phyloP scores from a whole-genome alignment of 192 early-diverging fungal species.

The Linnemannia exigua region DNA sequence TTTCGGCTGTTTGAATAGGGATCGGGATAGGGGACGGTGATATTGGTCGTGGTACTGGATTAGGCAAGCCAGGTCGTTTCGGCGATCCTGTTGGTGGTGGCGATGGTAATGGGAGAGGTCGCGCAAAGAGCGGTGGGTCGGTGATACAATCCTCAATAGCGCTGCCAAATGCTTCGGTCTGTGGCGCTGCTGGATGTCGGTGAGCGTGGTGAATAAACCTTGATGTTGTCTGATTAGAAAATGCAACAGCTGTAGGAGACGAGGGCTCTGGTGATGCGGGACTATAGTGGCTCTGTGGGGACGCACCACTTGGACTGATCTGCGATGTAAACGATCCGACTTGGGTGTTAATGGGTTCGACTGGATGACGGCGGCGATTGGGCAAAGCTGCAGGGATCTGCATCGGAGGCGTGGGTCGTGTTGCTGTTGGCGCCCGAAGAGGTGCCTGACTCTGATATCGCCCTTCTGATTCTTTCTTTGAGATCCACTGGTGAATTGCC shows the following conservation, averaged over 20 bases:
- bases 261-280: conserved; percentile 15
- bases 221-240: conserved; percentile 29
- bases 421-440: conserved; percentile 7
- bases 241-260: conserved; percentile 6
- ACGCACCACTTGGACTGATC: conserved; percentile 23
- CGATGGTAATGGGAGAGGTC: conserved; percentile 40
- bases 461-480: conserved; percentile 40
- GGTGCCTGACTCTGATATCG: background rate
- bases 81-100: conserved; percentile 40
- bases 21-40: conserved; percentile 30
- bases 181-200: conserved; percentile 51
- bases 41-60: conserved; percentile 1
- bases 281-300: conserved; percentile 29
- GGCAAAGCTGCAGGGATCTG: conserved; percentile 27
- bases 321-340: conserved; percentile 44
- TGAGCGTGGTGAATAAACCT: conserved; percentile 51
- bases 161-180: conserved; percentile 41
- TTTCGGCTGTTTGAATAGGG: conserved; percentile 43
- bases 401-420: conserved; percentile 30
- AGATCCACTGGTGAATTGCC: conserved; percentile 52
- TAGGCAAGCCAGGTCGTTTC: conserved; percentile 6
- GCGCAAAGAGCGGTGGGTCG: conserved; percentile 42
- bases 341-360: conserved; percentile 31
- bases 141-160: conserved; percentile 42
- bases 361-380: conserved; percentile 22